phyloP scores from a whole-genome alignment of 805 yeast species.

The Suhomyces xylopsoci region DNA sequence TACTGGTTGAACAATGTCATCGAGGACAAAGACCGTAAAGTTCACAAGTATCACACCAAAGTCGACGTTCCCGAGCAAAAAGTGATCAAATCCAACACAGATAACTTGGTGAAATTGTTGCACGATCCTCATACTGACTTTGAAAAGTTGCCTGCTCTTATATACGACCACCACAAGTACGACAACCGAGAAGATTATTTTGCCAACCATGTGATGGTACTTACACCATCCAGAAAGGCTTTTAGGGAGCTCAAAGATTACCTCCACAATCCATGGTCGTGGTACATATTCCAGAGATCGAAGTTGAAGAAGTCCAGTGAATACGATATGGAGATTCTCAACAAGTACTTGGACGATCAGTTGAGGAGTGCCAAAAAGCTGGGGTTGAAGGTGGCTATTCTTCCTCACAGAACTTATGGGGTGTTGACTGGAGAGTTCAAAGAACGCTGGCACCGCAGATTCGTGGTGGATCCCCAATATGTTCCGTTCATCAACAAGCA shows the following conservation, averaged over 20 bases:
- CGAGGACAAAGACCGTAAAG: slow-evolving; percentile 6
- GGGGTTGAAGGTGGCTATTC: slow-evolving; percentile 25
- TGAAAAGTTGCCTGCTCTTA: slow-evolving; percentile 15
- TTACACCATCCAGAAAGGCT: slow-evolving; percentile 43
- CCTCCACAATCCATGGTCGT: slow-evolving; percentile 26
- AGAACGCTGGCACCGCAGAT: slow-evolving; percentile 35
- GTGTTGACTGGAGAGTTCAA: slow-evolving; percentile 50
- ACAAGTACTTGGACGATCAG: slow-evolving; percentile 48
- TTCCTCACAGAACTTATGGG: slow-evolving; percentile 54
- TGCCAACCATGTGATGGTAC: slow-evolving; percentile 55
- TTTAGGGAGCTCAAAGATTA: slow-evolving; percentile 22
- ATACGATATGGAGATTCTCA: slow-evolving; percentile 54
- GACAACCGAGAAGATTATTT: slow-evolving; percentile 29
- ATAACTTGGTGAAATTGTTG: slow-evolving; percentile 9
- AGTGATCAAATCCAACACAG: slow-evolving; percentile 10
- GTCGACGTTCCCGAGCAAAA: slow-evolving; percentile 13
- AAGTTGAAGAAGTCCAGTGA: slow-evolving; percentile 30
- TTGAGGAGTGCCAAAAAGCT: slow-evolving; percentile 21
- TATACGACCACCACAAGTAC: slow-evolving; percentile 24
- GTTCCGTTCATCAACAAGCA: slow-evolving; percentile 26
- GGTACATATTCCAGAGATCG: slow-evolving; percentile 20
- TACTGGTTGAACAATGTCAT: slow-evolving; percentile 30
- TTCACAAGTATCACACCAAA: slow-evolving; percentile 7
- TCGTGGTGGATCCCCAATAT: slow-evolving; percentile 43
- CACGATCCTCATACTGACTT: slow-evolving; percentile 5